A percentile compares a stretch with the other conserved stretches of the same genome.
phyloP scores from a whole-genome alignment of 208 protist genomes.

The Balamuthia mandrillaris region DNA sequence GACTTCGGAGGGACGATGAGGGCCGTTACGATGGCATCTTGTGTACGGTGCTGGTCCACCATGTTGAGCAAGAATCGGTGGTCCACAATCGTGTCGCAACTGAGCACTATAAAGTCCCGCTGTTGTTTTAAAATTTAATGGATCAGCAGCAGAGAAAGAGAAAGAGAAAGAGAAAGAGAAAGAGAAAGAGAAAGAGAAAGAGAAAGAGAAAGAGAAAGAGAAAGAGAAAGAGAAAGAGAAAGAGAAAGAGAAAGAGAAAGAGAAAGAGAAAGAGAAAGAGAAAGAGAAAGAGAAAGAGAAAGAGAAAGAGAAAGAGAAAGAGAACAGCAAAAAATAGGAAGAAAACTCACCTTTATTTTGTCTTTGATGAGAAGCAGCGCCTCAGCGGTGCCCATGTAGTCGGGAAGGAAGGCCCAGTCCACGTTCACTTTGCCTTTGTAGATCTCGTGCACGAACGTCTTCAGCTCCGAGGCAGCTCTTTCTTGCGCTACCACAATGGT shows the following conservation, averaged over 20 bases:
- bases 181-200: no score
- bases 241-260: no score
- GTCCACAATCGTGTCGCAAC: constrained; percentile 56
- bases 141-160: not conserved
- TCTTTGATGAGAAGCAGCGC: constrained; percentile 55
- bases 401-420: constrained; percentile 46
- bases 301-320: no score
- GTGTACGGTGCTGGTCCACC: constrained; percentile 9
- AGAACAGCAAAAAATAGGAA: not conserved
- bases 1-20: constrained; percentile 40
- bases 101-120: constrained; percentile 63
- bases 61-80: constrained; percentile 2
- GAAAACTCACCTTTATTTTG: constrained; percentile 54
- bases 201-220: no score
- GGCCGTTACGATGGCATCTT: constrained; percentile 52
- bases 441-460: constrained; percentile 28
- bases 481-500: constrained; percentile 7
- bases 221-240: no score
- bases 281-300: no score
- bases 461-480: not conserved
- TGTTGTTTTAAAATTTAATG: not conserved
- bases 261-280: no score
- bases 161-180: no score
- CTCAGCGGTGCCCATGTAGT: constrained; percentile 60
- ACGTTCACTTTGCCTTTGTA: constrained; percentile 43